Evolutionary conservation across 2,329 filamentous ascomycete species (phyloP).

Genomic region (Colletotrichum navitas): DNA sequence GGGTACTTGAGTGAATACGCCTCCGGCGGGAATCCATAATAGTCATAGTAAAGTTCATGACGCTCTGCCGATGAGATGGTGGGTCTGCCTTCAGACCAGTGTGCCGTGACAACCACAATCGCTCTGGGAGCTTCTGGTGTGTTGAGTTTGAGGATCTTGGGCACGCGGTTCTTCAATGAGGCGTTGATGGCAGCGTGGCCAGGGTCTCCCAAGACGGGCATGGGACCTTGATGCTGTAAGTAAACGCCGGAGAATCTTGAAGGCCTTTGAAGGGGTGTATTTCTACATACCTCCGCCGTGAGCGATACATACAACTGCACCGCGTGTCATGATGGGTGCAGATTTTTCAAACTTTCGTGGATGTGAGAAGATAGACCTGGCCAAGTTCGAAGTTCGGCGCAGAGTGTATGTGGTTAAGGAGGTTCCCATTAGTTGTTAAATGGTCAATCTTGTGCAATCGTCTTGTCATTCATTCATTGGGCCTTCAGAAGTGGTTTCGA

Average conservation of each 20-base stretch:
- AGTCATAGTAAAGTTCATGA: slow-evolving; percentile 68
- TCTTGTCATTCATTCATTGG: neutral
- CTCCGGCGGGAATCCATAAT: slow-evolving; percentile 69
- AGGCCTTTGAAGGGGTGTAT: too few species aligned
- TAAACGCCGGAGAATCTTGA: neutral
- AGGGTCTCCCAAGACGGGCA: slow-evolving; percentile 70
- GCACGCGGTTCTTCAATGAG: slow-evolving; percentile 66
- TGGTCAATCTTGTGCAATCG: slow-evolving; percentile 10
- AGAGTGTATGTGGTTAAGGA: neutral
- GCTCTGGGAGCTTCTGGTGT: slow-evolving; percentile 63
- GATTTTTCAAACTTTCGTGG: slow-evolving; percentile 5
- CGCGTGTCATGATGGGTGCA: slow-evolving; percentile 54
- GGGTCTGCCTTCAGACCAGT: slow-evolving; percentile 65
- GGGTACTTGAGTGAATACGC: slow-evolving; percentile 68
- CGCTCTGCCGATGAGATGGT: slow-evolving; percentile 63
- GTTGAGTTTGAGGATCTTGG: slow-evolving; percentile 66
- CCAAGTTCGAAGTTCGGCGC: neutral
- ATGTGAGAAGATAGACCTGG: neutral
- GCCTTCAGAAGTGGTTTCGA: neutral
- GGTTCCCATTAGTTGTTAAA: slow-evolving; percentile 8
- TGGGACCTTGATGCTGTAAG: slow-evolving; percentile 56
- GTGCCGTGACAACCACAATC: slow-evolving; percentile 69
- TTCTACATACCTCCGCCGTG: slow-evolving; percentile 60
- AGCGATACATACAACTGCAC: slow-evolving; percentile 61
- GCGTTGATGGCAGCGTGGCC: slow-evolving; percentile 62